A percentile compares a stretch with the other conserved stretches of the same genome.
phyloP scores from a whole-genome alignment of 345 rosid genomes.

The Acer yangbiense region DNA sequence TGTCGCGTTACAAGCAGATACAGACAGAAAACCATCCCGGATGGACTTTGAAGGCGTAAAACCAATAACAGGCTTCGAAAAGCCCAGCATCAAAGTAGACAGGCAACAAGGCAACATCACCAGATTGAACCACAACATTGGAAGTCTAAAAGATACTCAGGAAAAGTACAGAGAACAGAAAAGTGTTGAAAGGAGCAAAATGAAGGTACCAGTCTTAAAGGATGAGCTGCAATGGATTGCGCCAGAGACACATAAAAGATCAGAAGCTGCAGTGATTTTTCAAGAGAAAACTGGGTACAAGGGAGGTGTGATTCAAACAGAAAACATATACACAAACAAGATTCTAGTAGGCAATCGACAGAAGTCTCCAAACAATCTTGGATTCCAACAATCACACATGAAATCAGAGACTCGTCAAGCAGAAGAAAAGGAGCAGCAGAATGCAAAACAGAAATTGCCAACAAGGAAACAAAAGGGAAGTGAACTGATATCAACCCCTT shows the following conservation, averaged over 20 bases:
- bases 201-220: slow-evolving; percentile 27
- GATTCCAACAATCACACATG: slow-evolving; percentile 26
- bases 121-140: slow-evolving; percentile 17
- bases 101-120: slow-evolving; percentile 30
- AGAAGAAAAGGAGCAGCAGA: slow-evolving; percentile 33
- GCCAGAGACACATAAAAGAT: slow-evolving; percentile 28
- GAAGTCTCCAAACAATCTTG: slow-evolving; percentile 27
- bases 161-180: slow-evolving; percentile 42
- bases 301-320: slow-evolving; percentile 30
- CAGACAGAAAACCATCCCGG: slow-evolving; percentile 29
- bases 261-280: slow-evolving; percentile 27
- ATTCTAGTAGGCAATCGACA: slow-evolving; percentile 31
- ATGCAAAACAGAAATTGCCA: slow-evolving; percentile 36
- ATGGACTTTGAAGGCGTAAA: slow-evolving; percentile 37
- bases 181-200: slow-evolving; percentile 28
- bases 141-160: slow-evolving; percentile 32
- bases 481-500: slow-evolving; percentile 23
- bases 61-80: slow-evolving; percentile 25
- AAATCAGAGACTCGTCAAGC: slow-evolving; percentile 28
- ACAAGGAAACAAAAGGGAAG: slow-evolving; percentile 34
- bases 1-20: slow-evolving; percentile 27
- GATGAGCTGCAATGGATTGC: slow-evolving; percentile 36
- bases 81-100: slow-evolving; percentile 25
- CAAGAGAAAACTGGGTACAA: slow-evolving; percentile 30
- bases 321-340: slow-evolving; percentile 31